Percentiles rank a stretch among this genome's conserved stretches.
Conservation (phyloP, 768 basidiomycete genomes). For the Tylopilus cervinicoccineus region DNA sequence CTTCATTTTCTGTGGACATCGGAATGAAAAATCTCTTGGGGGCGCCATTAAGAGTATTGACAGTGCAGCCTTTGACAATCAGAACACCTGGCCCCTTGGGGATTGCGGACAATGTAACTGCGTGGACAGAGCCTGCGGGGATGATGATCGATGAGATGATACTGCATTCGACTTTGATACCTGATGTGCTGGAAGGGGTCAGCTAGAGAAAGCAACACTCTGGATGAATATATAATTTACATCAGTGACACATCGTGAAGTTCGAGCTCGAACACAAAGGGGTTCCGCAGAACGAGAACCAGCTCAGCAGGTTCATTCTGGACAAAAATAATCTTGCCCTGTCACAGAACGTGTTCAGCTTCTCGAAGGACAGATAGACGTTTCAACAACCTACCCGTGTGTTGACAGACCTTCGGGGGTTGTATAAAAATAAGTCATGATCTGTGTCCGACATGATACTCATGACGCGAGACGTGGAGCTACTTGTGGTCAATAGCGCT, state of each 20-base stretch:
- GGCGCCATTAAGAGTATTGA: constrained; percentile 71
- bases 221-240: constrained; percentile 39
- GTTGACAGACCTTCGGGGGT: constrained; percentile 65
- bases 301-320: constrained; percentile 84
- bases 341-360: neutral
- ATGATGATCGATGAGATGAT: constrained; percentile 56
- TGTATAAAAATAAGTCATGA: constrained; percentile 86
- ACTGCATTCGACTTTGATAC: constrained; percentile 67
- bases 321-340: constrained; percentile 66
- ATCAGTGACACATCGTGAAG: constrained; percentile 77
- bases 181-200: constrained; percentile 63
- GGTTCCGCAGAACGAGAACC: constrained; percentile 81
- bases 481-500: constrained; percentile 44
- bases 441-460: constrained; percentile 52
- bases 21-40: constrained; percentile 75
- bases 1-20: constrained; percentile 66
- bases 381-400: constrained; percentile 46
- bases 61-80: constrained; percentile 70
- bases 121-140: constrained; percentile 71
- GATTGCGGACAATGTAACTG: constrained; percentile 65
- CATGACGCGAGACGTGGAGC: constrained; percentile 35
- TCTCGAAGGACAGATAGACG: neutral
- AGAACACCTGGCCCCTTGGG: constrained; percentile 65
- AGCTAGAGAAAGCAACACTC: neutral
- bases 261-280: constrained; percentile 89